Evolutionary conservation across 176 grass and related monocot genomes (phyloP), one percentile per base, ranked within the genome.

Genomic region (Bothriochloa decipiens): DNA sequence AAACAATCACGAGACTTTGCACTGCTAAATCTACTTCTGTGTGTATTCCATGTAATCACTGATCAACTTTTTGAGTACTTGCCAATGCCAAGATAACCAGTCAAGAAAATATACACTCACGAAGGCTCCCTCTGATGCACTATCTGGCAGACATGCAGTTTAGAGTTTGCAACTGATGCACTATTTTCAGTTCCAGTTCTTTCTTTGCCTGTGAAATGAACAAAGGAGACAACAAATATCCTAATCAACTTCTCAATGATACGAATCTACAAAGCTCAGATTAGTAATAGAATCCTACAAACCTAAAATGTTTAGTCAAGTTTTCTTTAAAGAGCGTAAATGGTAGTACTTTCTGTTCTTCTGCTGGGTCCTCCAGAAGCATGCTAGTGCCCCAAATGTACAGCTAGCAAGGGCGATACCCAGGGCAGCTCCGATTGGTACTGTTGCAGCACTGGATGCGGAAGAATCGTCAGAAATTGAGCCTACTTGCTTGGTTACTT

Each of bases 331-430:
- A 90, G 89, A 92, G 62, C 86, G 87, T 84, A 95, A 94, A 86
- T 91, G 82, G 93, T 95, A 96, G 87, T 98, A 98, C 96, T 98
- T 98, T 91, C 96, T 90, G 85, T 95, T 96, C 93, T 98, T 98
- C 86, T 98, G 93, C 55, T 98, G 93, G 20, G 89, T 73, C 72
- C 96, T 88, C 96, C 96, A 98, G 83, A 98, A 92, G 86, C 96
- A 98, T 50, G 96, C 96, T 26, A 98, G 68, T 47, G 86, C 93
- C 52, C 96, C 96, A 89, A 98, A 98, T 81, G 83, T 88, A 82
- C 91, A 90, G 74, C 93, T 98, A 29, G 91, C 93, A 81, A 90
- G 6, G 0, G 93, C 91, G 49, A 98, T 89, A 36, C 89, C 93
- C 58, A 98, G 81, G 37, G 96, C 96, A 66, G 96, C 96, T 83